Base-by-base conservation (phyloP, 345 rosid genomes). In the Camelina laxa region DNA sequence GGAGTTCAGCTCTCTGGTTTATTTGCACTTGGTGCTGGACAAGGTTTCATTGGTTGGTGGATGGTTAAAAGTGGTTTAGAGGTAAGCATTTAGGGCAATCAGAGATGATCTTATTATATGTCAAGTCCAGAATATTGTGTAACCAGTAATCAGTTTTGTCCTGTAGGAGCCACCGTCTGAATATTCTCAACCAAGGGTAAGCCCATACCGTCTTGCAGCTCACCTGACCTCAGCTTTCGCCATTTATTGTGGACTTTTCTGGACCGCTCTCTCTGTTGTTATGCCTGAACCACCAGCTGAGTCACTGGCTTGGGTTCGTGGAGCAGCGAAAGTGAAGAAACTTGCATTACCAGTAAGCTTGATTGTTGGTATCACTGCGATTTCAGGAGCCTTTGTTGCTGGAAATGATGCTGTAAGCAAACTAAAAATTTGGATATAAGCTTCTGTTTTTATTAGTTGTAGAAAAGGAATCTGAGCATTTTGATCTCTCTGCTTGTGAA, bases 21-120 rank as follows among this genome's bases (percentile, higher is more conserved):
- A 56, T 95, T 90, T 68, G 93, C 89, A 38, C 99, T 95, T 74
- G 99, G 97, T 81, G 97, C 97, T 80, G 97, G 93, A 55, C 97
- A 90, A 88, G 97, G 99, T 72, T 77, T 92, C 65, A 90, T 95
- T 74, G 97, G 97, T 75, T 95, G 97, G 97, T 95, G 99, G 99
- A 92, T 95, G 99, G 99, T 95, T 31, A 95, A 90, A 82, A 95
- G 99, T 77, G 99, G 99, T 67, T 74, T 95, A 77, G 99, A 92
- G 96, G 98, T 91, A 74, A 79, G 68, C 54, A 49, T 30, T 42
- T 57, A 38, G 53, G 24, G 53, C 22, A 31, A 27, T 63, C 5
- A 2, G 20, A 31, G 16, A 64, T 73, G 56, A 15, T 13, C 16
- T 20, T 59, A 12, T 27, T 54, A 48, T 21, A 36, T 62, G n/a